phyloP scores from a whole-genome alignment of 2,329 filamentous ascomycete genomes.

The Cercospora zeina region DNA sequence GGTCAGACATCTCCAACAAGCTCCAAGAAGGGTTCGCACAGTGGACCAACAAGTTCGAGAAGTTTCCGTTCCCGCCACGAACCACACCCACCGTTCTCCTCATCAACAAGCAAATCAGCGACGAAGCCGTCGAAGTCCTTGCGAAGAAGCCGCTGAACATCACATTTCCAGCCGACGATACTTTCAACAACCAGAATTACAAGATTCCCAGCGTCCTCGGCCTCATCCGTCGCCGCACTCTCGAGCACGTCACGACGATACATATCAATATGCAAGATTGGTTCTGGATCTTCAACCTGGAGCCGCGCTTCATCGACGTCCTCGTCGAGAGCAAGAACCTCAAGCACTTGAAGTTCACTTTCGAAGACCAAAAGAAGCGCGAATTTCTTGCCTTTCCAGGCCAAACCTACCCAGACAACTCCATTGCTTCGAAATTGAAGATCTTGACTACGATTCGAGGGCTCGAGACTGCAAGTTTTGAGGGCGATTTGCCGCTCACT shows the following conservation, averaged over 20 bases:
- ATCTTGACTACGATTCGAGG: constrained; percentile 29
- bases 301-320: constrained; percentile 20
- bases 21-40: constrained; percentile 24
- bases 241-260: constrained; percentile 31
- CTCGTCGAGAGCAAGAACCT: constrained; percentile 24
- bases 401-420: constrained; percentile 32
- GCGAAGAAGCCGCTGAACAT: constrained; percentile 36
- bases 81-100: constrained; percentile 41
- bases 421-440: constrained; percentile 29
- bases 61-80: constrained; percentile 17
- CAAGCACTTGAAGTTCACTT: constrained; percentile 29
- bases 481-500: constrained; percentile 32
- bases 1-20: constrained; percentile 28
- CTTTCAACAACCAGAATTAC: constrained; percentile 8
- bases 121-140: constrained; percentile 37
- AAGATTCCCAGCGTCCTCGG: constrained; percentile 26
- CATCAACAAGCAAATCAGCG: constrained; percentile 40
- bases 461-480: constrained; percentile 30
- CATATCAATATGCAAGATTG: constrained; percentile 33
- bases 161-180: constrained; percentile 23
- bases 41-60: constrained; percentile 21
- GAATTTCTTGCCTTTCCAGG: constrained; percentile 17
- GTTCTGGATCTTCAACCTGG: constrained; percentile 34
- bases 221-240: constrained; percentile 31
- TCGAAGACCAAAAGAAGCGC: constrained; percentile 29